Percentiles rank a stretch among this genome's conserved stretches.
These are phyloP conservation scores for Bretschneidera sinensis DNA, from an alignment of 345 rosid genomes.

Conservation along the genomic window DNA sequence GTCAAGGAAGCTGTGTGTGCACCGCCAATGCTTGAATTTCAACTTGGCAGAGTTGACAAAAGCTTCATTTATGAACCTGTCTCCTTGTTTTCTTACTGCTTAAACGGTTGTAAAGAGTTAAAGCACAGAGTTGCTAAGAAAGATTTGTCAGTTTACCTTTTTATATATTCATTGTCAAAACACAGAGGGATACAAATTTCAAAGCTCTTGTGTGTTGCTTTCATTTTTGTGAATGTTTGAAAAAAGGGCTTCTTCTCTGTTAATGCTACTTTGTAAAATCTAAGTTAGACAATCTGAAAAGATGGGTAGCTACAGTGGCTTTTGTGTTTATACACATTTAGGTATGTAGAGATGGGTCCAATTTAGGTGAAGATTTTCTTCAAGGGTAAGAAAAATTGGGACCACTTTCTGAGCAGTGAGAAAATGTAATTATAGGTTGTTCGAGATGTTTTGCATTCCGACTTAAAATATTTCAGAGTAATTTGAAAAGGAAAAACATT, in stretches of 20 bases:
- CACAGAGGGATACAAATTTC: neutral
- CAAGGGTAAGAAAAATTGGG: neutral
- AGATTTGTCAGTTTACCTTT: conserved; percentile 1
- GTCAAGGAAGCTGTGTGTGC: too few relatives aligned
- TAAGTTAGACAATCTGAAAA: conserved; percentile 5
- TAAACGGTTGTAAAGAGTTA: too few relatives aligned
- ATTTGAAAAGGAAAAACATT: too few relatives aligned
- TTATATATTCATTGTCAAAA: neutral
- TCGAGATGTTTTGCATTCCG: too few relatives aligned
- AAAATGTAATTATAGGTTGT: too few relatives aligned
- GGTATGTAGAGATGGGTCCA: neutral
- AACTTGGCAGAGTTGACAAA: too few relatives aligned
- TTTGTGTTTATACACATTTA: conserved; percentile 1
- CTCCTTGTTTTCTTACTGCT: too few relatives aligned
- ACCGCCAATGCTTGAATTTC: too few relatives aligned
- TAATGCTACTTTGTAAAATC: neutral
- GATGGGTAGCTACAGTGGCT: neutral
- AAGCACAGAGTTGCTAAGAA: too few relatives aligned
- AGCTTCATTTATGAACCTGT: too few relatives aligned
- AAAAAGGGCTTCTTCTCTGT: conserved; percentile 1
- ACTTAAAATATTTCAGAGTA: too few relatives aligned
- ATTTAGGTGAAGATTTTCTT: neutral
- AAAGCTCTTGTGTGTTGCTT: neutral
- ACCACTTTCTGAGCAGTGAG: too few relatives aligned
- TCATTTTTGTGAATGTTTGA: conserved; percentile 2